Evolutionary conservation across 2,329 filamentous ascomycete species (phyloP).

Genomic region (Botrytis medusae): DNA sequence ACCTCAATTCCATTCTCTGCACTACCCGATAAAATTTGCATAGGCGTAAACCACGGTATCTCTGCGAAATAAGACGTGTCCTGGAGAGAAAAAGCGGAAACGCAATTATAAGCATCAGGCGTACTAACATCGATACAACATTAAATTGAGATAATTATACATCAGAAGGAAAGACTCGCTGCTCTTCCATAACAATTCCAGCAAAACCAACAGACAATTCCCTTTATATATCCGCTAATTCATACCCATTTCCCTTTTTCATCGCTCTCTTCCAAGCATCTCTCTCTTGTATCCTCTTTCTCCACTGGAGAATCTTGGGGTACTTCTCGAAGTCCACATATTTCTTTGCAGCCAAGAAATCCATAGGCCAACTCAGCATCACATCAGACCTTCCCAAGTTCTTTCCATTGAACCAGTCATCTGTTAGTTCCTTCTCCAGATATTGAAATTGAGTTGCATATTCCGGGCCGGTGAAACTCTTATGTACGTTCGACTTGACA

Average conservation of each 20-base stretch:
- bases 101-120: neutral
- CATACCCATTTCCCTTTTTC: slow-evolving; percentile 40
- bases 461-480: slow-evolving; percentile 30
- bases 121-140: neutral
- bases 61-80: too few relatives aligned
- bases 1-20: too few relatives aligned
- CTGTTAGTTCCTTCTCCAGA: slow-evolving; percentile 33
- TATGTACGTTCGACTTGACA: slow-evolving; percentile 27
- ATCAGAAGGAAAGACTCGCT: neutral
- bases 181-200: neutral
- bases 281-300: slow-evolving; percentile 35
- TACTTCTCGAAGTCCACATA: slow-evolving; percentile 39
- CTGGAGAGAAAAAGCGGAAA: neutral
- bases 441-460: slow-evolving; percentile 30
- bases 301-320: slow-evolving; percentile 40
- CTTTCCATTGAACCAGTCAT: slow-evolving; percentile 39
- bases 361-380: slow-evolving; percentile 41
- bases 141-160: neutral
- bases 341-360: slow-evolving; percentile 36
- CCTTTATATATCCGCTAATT: slow-evolving; percentile 29
- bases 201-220: neutral
- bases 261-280: slow-evolving; percentile 39
- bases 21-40: neutral
- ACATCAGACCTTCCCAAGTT: slow-evolving; percentile 40
- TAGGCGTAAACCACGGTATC: neutral